phyloP scores from a whole-genome alignment of 129 eudicot genomes.

The Chrysanthemum seticuspe region DNA sequence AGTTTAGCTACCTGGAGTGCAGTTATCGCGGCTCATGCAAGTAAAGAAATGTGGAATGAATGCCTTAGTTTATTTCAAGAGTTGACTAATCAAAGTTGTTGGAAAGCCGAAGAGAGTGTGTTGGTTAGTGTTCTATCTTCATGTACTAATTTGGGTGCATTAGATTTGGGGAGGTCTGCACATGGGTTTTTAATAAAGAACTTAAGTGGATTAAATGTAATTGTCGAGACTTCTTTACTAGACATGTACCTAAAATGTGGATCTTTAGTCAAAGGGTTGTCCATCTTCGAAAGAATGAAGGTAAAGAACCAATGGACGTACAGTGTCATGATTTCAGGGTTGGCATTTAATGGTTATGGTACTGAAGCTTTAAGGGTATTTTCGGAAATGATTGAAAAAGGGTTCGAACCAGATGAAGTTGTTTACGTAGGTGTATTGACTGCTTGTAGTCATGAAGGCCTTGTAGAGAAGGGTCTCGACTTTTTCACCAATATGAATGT shows the following conservation, averaged over 20 bases:
- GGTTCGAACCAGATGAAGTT: slow-evolving; percentile 44
- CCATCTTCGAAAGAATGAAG: slow-evolving; percentile 35
- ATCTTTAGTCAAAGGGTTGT: slow-evolving; percentile 34
- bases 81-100: slow-evolving; percentile 33
- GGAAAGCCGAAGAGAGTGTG: slow-evolving; percentile 56
- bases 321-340: slow-evolving; percentile 50
- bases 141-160: slow-evolving; percentile 43
- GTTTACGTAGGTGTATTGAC: slow-evolving; percentile 47
- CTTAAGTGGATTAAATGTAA: slow-evolving; percentile 40
- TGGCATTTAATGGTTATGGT: slow-evolving; percentile 44
- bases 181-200: slow-evolving; percentile 46
- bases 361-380: slow-evolving; percentile 40
- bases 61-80: slow-evolving; percentile 37
- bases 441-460: slow-evolving; percentile 45
- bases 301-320: slow-evolving; percentile 45
- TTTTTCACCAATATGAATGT: slow-evolving; percentile 38
- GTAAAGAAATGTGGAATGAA: slow-evolving; percentile 45
- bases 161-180: slow-evolving; percentile 39
- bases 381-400: slow-evolving; percentile 38
- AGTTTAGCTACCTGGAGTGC: slow-evolving; percentile 58
- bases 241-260: slow-evolving; percentile 57
- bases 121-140: slow-evolving; percentile 45
- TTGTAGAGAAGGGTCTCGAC: slow-evolving; percentile 39
- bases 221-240: slow-evolving; percentile 44
- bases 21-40: slow-evolving; percentile 46